phyloP scores from a whole-genome alignment of 495 filamentous ascomycete species.

The Daldinia vernicosa region DNA sequence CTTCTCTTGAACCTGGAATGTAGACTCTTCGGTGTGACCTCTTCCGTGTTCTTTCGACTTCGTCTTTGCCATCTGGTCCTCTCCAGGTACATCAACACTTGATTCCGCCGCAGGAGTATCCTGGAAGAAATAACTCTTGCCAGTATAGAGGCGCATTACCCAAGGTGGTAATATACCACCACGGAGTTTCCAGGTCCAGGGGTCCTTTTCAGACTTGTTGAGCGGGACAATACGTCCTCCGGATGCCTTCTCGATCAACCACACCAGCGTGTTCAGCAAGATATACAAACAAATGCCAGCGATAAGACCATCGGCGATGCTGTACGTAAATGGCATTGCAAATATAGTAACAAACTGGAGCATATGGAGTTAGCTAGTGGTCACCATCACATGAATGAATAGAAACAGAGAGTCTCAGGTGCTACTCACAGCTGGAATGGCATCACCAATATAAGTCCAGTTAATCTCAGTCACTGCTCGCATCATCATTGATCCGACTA shows the following conservation, averaged over 20 bases:
- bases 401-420: background rate
- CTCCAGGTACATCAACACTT: conserved; percentile 13
- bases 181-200: conserved; percentile 73
- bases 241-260: conserved; percentile 69
- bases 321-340: conserved; percentile 87
- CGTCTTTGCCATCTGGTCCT: conserved; percentile 20
- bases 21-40: background rate
- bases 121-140: conserved; percentile 75
- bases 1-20: conserved; percentile 8
- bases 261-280: conserved; percentile 70
- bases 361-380: background rate
- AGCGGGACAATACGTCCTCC: conserved; percentile 74
- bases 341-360: conserved; percentile 73
- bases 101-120: conserved; percentile 38
- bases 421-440: conserved; percentile 67
- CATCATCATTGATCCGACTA: conserved; percentile 85
- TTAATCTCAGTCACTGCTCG: conserved; percentile 79
- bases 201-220: conserved; percentile 76
- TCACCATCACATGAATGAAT: background rate
- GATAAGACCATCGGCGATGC: conserved; percentile 80
- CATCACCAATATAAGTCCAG: conserved; percentile 81
- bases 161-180: conserved; percentile 77
- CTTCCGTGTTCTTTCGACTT: conserved; percentile 3
- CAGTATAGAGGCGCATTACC: conserved; percentile 66
- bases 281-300: conserved; percentile 79